phyloP scores from a whole-genome alignment of 768 basidiomycete genomes.

The Russula foetens region DNA sequence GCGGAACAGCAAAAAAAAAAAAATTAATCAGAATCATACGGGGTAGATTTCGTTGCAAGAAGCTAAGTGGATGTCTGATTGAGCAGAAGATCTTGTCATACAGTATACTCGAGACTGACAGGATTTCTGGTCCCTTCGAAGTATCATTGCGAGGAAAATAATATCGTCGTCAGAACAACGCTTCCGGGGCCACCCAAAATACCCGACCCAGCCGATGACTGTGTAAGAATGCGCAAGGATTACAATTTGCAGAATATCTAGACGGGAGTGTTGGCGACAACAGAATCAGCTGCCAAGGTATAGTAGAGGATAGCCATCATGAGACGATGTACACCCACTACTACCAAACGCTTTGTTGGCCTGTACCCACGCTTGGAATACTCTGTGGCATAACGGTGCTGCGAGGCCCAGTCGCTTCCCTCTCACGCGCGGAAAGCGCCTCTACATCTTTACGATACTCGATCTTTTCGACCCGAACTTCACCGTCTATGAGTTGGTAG shows the following conservation, averaged over 20 bases:
- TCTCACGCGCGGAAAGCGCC: constrained; percentile 29
- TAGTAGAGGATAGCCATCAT: neutral
- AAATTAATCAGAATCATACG: too few relatives aligned
- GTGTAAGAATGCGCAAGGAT: neutral
- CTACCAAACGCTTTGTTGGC: constrained; percentile 29
- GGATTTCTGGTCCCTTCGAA: neutral
- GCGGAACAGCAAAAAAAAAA: too few relatives aligned
- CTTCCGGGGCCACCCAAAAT: neutral
- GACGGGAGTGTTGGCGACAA: neutral
- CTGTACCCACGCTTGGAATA: constrained; percentile 36
- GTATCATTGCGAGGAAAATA: neutral
- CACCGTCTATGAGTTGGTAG: constrained; percentile 89
- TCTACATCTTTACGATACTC: constrained; percentile 66
- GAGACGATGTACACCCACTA: neutral
- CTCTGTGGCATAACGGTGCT: constrained; percentile 43
- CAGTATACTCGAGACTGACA: neutral
- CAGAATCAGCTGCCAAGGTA: neutral
- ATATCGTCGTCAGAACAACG: neutral
- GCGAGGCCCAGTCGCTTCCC: constrained; percentile 29
- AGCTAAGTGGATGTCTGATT: too few relatives aligned
- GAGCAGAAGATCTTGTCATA: too few relatives aligned
- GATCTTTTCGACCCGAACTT: constrained; percentile 89
- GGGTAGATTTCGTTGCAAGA: too few relatives aligned
- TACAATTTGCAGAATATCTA: neutral
- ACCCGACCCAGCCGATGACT: neutral